phyloP scores from a whole-genome alignment of 805 yeast genomes.

The Yamadazyma ubonensis region DNA sequence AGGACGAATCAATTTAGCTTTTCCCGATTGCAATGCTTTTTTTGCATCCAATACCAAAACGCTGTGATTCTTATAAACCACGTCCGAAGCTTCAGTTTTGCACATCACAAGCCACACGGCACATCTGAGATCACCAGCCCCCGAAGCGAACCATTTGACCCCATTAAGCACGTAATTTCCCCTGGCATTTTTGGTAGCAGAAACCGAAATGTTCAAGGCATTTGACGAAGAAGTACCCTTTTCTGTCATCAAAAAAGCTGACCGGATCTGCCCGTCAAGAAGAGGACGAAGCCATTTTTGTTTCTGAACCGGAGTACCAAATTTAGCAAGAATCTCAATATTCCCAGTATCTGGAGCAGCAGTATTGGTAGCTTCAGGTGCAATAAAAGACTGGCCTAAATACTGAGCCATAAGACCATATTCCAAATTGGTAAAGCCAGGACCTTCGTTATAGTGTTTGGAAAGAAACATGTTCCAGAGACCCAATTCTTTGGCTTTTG shows the following conservation, averaged over 20 bases:
- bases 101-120: conserved; percentile 54
- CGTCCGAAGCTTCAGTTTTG: conserved; percentile 34
- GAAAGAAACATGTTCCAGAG: conserved; percentile 63
- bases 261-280: conserved; percentile 52
- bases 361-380: conserved; percentile 60
- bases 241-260: conserved; percentile 67
- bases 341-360: conserved; percentile 68
- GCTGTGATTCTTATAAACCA: conserved; percentile 52
- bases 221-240: conserved; percentile 60
- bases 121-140: conserved; percentile 68
- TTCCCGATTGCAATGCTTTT: conserved; percentile 49
- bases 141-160: conserved; percentile 69
- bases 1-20: conserved; percentile 50
- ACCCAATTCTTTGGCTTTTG: conserved; percentile 50
- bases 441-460: conserved; percentile 47
- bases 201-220: conserved; percentile 55
- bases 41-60: conserved; percentile 55
- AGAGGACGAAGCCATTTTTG: conserved; percentile 52
- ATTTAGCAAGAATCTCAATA: conserved; percentile 50
- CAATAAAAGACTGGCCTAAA: conserved; percentile 53
- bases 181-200: conserved; percentile 35
- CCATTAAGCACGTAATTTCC: conserved; percentile 57
- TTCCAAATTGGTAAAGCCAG: conserved; percentile 60
- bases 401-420: conserved; percentile 66
- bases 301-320: conserved; percentile 38